These are phyloP conservation scores for Gossypium davidsonii DNA, from an alignment of 441 rosid species.

Conservation along the genomic window DNA sequence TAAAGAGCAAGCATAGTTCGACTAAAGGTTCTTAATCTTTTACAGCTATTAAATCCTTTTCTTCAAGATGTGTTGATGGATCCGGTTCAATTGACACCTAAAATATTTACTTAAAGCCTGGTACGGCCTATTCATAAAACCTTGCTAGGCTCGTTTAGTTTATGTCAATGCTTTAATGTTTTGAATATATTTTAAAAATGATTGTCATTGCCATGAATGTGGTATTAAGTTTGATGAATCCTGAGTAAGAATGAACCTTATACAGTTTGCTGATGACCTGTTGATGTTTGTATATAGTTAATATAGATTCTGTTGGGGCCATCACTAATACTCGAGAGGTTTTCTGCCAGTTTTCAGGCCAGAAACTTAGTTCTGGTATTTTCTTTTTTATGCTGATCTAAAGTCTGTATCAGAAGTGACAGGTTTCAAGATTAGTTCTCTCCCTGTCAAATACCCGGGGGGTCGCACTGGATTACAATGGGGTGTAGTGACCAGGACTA, in stretches of 20 bases:
- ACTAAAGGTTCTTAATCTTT: background rate
- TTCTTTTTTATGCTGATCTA: no score
- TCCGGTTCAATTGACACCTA: background rate
- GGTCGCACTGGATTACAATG: no score
- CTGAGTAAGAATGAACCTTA: background rate
- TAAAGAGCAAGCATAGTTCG: background rate
- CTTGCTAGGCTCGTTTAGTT: background rate
- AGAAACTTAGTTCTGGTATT: no score
- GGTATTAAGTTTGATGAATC: background rate
- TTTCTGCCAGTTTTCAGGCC: no score
- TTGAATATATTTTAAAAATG: background rate
- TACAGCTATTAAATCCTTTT: background rate
- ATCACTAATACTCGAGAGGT: no score
- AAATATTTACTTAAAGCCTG: background rate
- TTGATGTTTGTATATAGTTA: no score
- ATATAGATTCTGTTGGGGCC: no score
- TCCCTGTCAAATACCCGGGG: no score
- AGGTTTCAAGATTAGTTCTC: no score
- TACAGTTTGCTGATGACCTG: background rate
- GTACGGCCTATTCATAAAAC: background rate
- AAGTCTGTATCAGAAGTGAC: no score
- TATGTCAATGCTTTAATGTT: background rate
- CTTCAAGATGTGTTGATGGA: background rate
- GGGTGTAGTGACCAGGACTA: no score
- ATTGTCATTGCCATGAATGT: background rate